Percentiles rank a stretch among this genome's conserved stretches.
These are phyloP conservation scores for Plasmodium coatneyi DNA, from an alignment of 169 alveolate genomes.

Conservation along the genomic window DNA sequence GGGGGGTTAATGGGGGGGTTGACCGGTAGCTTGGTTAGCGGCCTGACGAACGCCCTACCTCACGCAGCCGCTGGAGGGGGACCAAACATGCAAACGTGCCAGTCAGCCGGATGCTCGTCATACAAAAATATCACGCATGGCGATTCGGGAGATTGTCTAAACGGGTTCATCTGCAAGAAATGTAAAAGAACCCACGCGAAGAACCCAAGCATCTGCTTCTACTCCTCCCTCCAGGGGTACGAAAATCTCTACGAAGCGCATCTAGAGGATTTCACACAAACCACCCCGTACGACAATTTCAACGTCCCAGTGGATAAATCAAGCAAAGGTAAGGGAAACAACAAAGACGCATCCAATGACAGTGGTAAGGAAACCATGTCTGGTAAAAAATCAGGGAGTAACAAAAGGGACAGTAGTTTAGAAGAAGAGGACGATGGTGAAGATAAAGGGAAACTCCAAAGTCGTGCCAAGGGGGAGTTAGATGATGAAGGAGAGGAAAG, in stretches of 20 bases:
- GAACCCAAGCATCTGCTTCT: constrained; percentile 56
- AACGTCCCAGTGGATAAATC: constrained; percentile 36
- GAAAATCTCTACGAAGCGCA: constrained; percentile 69
- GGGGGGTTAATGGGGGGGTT: neutral
- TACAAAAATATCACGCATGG: constrained; percentile 35
- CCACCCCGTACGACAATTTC: constrained; percentile 27
- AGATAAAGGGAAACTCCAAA: neutral
- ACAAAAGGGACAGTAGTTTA: neutral
- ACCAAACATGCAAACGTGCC: constrained; percentile 34
- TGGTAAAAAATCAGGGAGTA: neutral
- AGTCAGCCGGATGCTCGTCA: constrained; percentile 67
- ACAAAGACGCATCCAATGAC: neutral
- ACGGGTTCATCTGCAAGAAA: constrained; percentile 63
- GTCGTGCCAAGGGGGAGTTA: neutral
- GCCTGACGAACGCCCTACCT: neutral
- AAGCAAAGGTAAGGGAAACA: neutral
- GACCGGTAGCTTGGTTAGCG: neutral
- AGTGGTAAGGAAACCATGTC: neutral
- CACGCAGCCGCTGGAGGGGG: neutral
- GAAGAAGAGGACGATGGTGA: neutral
- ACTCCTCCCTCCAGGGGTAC: constrained; percentile 46
- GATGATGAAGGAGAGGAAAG: constrained; percentile 1
- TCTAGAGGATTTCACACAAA: constrained; percentile 27
- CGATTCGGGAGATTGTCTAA: constrained; percentile 22
- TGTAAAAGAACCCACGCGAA: constrained; percentile 67